phyloP scores from a whole-genome alignment of 345 rosid genomes.

The Garcia nutans region DNA sequence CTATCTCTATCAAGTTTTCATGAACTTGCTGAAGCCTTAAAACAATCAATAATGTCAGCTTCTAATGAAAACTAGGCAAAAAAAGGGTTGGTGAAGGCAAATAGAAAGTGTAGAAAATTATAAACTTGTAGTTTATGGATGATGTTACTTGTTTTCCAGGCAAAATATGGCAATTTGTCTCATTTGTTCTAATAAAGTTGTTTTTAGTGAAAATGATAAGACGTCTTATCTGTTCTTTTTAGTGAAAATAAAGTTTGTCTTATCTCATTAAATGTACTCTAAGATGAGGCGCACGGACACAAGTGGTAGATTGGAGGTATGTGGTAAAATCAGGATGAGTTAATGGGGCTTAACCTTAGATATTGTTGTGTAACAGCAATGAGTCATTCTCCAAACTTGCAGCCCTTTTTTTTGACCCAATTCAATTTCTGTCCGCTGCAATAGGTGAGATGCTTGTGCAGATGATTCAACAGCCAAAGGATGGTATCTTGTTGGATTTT shows the following conservation, averaged over 20 bases:
- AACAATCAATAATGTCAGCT: background rate
- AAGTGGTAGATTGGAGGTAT: background rate
- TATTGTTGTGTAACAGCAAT: background rate
- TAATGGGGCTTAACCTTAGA: background rate
- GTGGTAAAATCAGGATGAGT: background rate
- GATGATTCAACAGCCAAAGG: background rate
- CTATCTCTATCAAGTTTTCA: background rate
- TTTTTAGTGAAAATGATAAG: background rate
- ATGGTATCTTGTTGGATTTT: background rate
- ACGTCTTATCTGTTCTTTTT: background rate
- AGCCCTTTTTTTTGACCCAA: background rate
- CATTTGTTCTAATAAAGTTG: background rate
- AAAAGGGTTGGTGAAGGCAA: background rate
- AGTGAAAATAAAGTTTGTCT: background rate
- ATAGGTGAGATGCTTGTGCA: background rate
- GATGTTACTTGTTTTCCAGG: background rate
- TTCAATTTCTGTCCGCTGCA: background rate
- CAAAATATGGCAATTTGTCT: background rate
- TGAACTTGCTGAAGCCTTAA: background rate
- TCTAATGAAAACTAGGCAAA: background rate
- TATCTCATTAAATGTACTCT: background rate
- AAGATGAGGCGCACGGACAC: background rate
- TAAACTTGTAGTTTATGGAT: background rate
- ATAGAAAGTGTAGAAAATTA: background rate
- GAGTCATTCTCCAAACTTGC: background rate